Evolutionary conservation across 768 basidiomycete species (phyloP), one percentile per base, ranked within the genome.

Genomic region (Cubamyces lactineus): DNA sequence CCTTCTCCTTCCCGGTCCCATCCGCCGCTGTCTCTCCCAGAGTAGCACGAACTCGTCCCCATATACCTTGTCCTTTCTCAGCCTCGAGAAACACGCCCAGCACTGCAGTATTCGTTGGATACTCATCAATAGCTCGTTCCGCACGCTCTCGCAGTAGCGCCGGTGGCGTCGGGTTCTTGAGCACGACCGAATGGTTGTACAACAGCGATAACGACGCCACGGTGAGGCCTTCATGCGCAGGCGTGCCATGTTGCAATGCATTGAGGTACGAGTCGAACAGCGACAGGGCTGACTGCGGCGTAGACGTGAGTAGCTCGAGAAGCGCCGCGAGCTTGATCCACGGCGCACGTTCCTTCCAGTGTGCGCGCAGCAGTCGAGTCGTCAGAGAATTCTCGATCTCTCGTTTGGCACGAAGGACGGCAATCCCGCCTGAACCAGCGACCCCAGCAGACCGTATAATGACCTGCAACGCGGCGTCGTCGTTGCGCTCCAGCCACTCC

Each of bases 81-180:
- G 81, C 82, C 71, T 92, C 91, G 64, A 93, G 71, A 70, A 93
- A 90, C 66, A 92, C 74, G 6, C 87, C 89, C 23, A 94, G 69
- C 43, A 92, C 75, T 23, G 89, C 76, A 4, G 88, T 89, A 72
- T 93, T 92, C 71, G 77, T 83, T 2, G 88, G 86, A 69, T 87
- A 91, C 53, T 72, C 66, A 41, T 79, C 78, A 42, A 91, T 69
- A 0, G 84, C 87, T n/a, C 67, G 69, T 61, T 81, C 80, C 16
- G 82, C 81, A 24, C 86, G 78, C 34, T 84, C 82, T 48, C 89
- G 80, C 28, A 92, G 74, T 16, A 87, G 66, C 2, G 75, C 73
- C 2, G 89, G 88, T 4, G 85, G 82, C 69, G 81, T 78, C 15
- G 88, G 78, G 41, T 82, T 83, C 65, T 80, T 84, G 53, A 92